Evolutionary conservation across 352 stramenopile genomes (phyloP).

Genomic region (Phytophthora capsici): DNA sequence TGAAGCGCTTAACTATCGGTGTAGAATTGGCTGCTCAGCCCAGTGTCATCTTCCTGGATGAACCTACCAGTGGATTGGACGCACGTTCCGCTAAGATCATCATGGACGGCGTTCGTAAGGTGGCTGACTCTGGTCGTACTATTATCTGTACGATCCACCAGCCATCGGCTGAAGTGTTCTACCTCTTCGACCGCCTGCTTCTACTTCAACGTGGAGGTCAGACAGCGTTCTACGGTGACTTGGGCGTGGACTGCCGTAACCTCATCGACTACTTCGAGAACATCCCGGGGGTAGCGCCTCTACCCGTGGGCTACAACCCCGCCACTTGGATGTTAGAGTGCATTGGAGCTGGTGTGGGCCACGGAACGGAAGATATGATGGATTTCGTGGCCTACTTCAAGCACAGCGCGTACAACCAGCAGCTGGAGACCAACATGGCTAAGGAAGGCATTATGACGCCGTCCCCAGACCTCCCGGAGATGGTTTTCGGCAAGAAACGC

Average conservation of each 20-base stretch:
- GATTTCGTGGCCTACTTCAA: constrained; percentile 23
- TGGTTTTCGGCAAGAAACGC: constrained; percentile 36
- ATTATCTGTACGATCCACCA: constrained; percentile 13
- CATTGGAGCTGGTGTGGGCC: constrained; percentile 11
- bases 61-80: constrained; percentile 5
- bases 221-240: constrained; percentile 45
- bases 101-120: constrained; percentile 11
- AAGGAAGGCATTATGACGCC: constrained; percentile 26
- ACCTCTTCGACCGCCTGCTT: constrained; percentile 72
- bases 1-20: constrained; percentile 14
- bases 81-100: constrained; percentile 4
- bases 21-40: constrained; percentile 11
- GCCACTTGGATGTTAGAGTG: constrained; percentile 14
- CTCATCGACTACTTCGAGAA: constrained; percentile 24
- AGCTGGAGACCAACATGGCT: constrained; percentile 9
- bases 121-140: constrained; percentile 8
- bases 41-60: constrained; percentile 11
- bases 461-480: constrained; percentile 21
- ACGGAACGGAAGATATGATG: constrained; percentile 7
- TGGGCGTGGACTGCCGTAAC: constrained; percentile 31
- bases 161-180: constrained; percentile 7
- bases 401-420: constrained; percentile 14
- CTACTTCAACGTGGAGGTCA: constrained; percentile 55
- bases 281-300: constrained; percentile 4
- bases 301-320: constrained; percentile 7